Percentiles rank a stretch among this genome's conserved stretches.
Evolutionary conservation across 1,284 basidiomycete genomes (phyloP).

Genomic region (Cryptococcus sp.): DNA sequence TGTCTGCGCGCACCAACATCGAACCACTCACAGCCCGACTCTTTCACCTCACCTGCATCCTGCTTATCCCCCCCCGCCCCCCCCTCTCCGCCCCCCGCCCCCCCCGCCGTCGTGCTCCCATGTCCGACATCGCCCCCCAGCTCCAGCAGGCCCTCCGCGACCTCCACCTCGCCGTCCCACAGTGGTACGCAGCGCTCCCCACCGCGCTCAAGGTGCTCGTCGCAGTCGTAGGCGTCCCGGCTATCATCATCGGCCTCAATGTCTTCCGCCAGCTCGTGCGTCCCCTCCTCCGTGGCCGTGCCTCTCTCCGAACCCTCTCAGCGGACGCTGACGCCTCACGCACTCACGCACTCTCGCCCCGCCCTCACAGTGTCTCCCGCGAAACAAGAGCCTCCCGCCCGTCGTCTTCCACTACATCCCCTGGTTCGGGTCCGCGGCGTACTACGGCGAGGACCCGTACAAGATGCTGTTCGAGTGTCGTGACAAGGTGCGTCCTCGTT

Average conservation of each 20-base stretch:
- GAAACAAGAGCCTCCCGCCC: constrained; percentile 62
- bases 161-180: neutral
- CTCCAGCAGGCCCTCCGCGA: neutral
- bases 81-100: neutral
- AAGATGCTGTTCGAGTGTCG: constrained; percentile 69
- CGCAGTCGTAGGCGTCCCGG: constrained; percentile 33
- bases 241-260: constrained; percentile 57
- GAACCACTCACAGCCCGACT: constrained; percentile 8
- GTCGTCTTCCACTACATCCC: constrained; percentile 76
- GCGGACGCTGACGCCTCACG: neutral
- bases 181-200: constrained; percentile 15
- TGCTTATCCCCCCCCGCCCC: neutral
- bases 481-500: constrained; percentile 64
- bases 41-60: neutral
- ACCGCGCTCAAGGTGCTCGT: constrained; percentile 15
- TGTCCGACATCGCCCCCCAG: constrained; percentile 3
- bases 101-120: neutral
- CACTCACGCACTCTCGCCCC: neutral
- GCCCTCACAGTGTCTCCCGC: constrained; percentile 47
- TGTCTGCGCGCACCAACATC: constrained; percentile 1
- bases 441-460: constrained; percentile 76
- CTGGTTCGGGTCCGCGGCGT: constrained; percentile 68
- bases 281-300: constrained; percentile 3
- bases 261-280: constrained; percentile 61
- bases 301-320: neutral